Conservation (phyloP, 176 grass and related monocot genomes). For the Oryza punctata region DNA sequence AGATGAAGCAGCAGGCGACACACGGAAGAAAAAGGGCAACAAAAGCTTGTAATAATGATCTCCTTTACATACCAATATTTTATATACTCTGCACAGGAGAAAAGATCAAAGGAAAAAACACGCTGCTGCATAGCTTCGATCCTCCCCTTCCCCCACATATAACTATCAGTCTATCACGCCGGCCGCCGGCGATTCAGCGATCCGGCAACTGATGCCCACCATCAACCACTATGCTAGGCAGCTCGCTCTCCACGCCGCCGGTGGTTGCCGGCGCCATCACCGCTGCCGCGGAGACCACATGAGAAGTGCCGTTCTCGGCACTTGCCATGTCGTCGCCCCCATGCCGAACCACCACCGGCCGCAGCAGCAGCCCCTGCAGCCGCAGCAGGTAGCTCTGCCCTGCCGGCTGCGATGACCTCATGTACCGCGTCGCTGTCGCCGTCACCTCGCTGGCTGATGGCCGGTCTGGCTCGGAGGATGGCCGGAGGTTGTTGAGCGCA, state of each 20-base stretch:
- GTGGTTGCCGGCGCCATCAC: not conserved
- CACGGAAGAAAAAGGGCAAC: not conserved
- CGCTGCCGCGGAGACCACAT: not conserved
- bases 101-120: not conserved
- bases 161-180: not conserved
- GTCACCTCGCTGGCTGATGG: constrained; percentile 57
- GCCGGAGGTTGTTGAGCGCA: constrained; percentile 75
- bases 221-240: constrained; percentile 43
- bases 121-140: not conserved
- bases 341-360: constrained; percentile 40
- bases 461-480: constrained; percentile 48
- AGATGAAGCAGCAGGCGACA: not conserved
- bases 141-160: not conserved
- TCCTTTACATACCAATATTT: not conserved
- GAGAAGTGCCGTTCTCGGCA: constrained; percentile 22
- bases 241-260: not conserved
- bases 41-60: not conserved
- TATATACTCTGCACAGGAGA: not conserved
- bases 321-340: not conserved
- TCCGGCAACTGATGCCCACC: constrained; percentile 43
- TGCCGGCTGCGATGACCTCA: constrained; percentile 38
- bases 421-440: constrained; percentile 44
- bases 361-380: constrained; percentile 64
- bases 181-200: constrained; percentile 27
- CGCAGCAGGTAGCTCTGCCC: constrained; percentile 70